Evolutionary conservation across 805 yeast genomes (phyloP), one percentile per base, ranked within the genome.

Genomic region (Yarrowia sp.): DNA sequence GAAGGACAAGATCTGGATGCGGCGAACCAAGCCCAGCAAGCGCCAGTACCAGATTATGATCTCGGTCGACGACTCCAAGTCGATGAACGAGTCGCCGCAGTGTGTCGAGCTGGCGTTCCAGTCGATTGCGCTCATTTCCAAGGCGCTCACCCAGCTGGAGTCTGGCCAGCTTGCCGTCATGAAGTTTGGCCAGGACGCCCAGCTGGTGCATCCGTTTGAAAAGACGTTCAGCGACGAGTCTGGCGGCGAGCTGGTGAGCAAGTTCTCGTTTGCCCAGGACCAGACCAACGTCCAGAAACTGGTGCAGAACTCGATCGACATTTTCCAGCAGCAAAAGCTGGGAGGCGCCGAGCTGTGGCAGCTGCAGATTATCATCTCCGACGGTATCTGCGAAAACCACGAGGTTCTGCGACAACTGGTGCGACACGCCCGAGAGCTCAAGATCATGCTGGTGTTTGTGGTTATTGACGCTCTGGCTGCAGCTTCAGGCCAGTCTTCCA

Each of bases 311-410:
- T 90, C 97, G 4, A 83, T 95, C 70, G 83, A 84, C 67, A 84
- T 91, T 45, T 94, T 95, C 77, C 86, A 84, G 63, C 86, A 86
- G 70, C 86, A 89, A 4, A 72, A 75, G 81, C 49, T 70, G 52
- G 67, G 72, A 14, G 66, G 71, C 7, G 71, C 71, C 7, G 97
- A 91, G 71, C 83, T 91, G 76, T 95, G 98, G 97, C 97, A 92
- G 79, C 82, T 95, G 72, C 92, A 96, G 77, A 92, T 95, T 69
- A 89, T 95, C 70, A 84, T 95, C 41, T 92, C 97, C 1, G 99
- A 95, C 80, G 99, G 99, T 79, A 91, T 95, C 59, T 92, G 98
- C 76, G 99, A 95, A 78, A 96, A 93, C 77, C 99, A 95, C 77
- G 92, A 84, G 40, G 86, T 89, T 0, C 82, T 95, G 63, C 87